Evolutionary conservation across 306 rosid genomes (phyloP).

Genomic region (Sophora flavescens): DNA sequence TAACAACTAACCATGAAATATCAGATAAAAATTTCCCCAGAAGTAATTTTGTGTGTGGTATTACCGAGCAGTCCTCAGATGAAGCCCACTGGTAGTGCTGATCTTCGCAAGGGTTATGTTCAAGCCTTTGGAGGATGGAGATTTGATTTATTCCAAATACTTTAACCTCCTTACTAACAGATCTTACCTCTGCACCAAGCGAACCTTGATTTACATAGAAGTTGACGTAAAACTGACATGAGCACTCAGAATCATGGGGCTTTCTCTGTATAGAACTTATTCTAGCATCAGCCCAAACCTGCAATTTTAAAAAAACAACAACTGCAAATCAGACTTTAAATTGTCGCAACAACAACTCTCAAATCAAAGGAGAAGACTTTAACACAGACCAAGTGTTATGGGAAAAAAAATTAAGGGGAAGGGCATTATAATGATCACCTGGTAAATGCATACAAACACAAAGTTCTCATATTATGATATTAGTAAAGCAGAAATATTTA

Average conservation of each 20-base stretch:
- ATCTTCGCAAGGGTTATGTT: slow-evolving; percentile 54
- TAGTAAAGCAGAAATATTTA: slow-evolving; percentile 20
- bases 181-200: slow-evolving; percentile 76
- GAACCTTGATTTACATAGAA: slow-evolving; percentile 77
- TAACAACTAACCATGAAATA: slow-evolving; percentile 78
- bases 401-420: not conserved
- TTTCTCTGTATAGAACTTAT: slow-evolving; percentile 84
- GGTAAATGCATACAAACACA: slow-evolving; percentile 25
- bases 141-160: slow-evolving; percentile 67
- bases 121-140: slow-evolving; percentile 76
- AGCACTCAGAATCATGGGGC: slow-evolving; percentile 76
- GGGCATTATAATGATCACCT: not conserved
- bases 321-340: slow-evolving; percentile 6
- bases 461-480: slow-evolving; percentile 17
- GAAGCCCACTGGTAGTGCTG: slow-evolving; percentile 74
- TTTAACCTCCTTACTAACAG: slow-evolving; percentile 64
- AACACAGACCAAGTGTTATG: not conserved
- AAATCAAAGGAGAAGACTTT: not conserved
- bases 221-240: slow-evolving; percentile 77
- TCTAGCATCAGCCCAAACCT: slow-evolving; percentile 88
- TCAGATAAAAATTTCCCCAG: slow-evolving; percentile 73
- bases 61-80: slow-evolving; percentile 65
- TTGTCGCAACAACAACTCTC: slow-evolving; percentile 24
- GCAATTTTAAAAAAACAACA: slow-evolving; percentile 1
- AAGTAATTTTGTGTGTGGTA: slow-evolving; percentile 73